A percentile compares a stretch with the other conserved stretches of the same genome.
Evolutionary conservation across 2,329 filamentous ascomycete species (phyloP).

Genomic region (Trichophaea hybrida): DNA sequence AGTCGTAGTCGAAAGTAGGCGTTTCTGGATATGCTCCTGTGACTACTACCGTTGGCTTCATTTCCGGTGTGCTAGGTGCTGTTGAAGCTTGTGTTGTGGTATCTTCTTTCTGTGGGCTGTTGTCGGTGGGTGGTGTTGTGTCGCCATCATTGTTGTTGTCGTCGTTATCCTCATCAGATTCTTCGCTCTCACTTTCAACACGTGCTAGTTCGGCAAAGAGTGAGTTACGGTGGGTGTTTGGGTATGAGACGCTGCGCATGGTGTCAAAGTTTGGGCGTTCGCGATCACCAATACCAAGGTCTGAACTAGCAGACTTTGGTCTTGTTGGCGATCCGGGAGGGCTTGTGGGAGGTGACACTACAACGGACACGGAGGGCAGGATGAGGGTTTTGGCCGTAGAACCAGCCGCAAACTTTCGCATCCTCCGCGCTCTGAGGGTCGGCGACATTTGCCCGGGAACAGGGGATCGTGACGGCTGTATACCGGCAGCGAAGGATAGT

Average conservation of each 20-base stretch:
- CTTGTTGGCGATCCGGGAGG: neutral
- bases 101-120: neutral
- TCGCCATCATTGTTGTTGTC: neutral
- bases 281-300: neutral
- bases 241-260: conserved; percentile 4
- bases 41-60: neutral
- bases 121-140: neutral
- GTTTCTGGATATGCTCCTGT: neutral
- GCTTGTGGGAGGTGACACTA: neutral
- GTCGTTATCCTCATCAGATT: neutral
- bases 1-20: conserved; percentile 1
- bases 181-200: conserved; percentile 5
- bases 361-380: conserved; percentile 11
- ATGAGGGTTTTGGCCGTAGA: conserved; percentile 20
- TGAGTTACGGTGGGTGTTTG: conserved; percentile 1
- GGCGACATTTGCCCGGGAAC: conserved; percentile 1
- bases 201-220: conserved; percentile 22
- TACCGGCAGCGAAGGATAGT: neutral
- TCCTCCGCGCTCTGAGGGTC: conserved; percentile 10
- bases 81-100: neutral
- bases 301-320: neutral
- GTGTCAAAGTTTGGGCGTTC: conserved; percentile 7
- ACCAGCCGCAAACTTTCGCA: conserved; percentile 21
- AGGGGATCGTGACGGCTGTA: neutral
- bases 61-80: neutral